Conservation (phyloP, 176 grass and related monocot genomes). For the Oryza rufipogon region DNA sequence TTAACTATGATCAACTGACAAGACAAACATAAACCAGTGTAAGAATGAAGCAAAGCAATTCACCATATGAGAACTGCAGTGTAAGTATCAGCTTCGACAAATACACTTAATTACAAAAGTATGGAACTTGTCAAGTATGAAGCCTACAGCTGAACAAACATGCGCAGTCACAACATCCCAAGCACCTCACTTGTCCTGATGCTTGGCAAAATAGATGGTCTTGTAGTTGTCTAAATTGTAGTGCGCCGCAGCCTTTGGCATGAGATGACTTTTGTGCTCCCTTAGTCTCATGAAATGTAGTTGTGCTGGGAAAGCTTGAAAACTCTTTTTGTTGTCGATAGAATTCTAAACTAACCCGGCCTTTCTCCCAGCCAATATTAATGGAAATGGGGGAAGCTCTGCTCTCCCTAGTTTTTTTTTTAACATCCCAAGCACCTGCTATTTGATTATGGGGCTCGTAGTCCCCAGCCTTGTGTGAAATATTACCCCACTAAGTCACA, state of each 20-base stretch:
- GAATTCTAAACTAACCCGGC: too few species aligned
- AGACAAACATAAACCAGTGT: neutral
- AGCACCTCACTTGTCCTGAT: neutral
- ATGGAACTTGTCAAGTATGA: neutral
- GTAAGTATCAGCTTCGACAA: neutral
- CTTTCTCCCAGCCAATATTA: too few species aligned
- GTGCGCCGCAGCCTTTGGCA: too few species aligned
- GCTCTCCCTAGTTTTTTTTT: too few species aligned
- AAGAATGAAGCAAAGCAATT: conserved; percentile 12
- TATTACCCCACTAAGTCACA: neutral
- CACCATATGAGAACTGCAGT: neutral
- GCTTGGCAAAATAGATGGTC: too few species aligned
- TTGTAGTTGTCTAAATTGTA: too few species aligned
- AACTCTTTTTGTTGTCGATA: too few species aligned
- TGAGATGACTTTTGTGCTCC: too few species aligned
- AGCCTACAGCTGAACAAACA: neutral
- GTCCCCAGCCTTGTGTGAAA: neutral
- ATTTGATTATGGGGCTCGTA: neutral
- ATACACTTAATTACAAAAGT: neutral
- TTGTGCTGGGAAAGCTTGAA: too few species aligned
- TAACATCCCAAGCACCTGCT: neutral
- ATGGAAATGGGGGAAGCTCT: too few species aligned
- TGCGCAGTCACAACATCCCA: neutral
- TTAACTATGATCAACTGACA: neutral
- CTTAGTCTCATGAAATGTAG: too few species aligned